These are phyloP conservation scores for Camelina hispida DNA, from an alignment of 345 rosid genomes.

Conservation along the genomic window DNA sequence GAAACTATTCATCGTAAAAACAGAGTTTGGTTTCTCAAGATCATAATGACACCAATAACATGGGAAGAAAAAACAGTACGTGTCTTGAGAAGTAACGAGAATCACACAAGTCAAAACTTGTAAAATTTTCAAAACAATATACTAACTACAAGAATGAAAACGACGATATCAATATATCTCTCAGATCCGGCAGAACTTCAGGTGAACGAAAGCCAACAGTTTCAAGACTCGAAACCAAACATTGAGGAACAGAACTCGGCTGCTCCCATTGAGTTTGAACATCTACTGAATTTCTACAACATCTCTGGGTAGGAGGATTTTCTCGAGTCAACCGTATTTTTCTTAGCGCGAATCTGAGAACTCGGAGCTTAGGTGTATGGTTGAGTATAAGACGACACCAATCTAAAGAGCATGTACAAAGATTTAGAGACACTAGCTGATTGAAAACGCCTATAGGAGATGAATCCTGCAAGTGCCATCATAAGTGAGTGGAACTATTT, in stretches of 20 bases:
- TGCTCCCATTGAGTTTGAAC: neutral
- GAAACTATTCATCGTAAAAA: too few relatives aligned
- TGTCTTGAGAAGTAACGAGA: too few relatives aligned
- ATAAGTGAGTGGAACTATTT: neutral
- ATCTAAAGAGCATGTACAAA: slow-evolving; percentile 9
- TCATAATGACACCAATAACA: too few relatives aligned
- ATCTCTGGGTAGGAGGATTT: too few relatives aligned
- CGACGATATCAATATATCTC: too few relatives aligned
- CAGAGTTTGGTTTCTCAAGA: too few relatives aligned
- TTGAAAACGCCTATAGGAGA: neutral
- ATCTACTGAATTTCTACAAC: neutral
- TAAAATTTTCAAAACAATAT: too few relatives aligned
- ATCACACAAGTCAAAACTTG: too few relatives aligned
- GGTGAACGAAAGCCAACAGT: neutral
- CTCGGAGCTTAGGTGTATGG: slow-evolving; percentile 30
- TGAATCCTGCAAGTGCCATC: neutral
- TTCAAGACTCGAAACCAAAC: slow-evolving; percentile 24
- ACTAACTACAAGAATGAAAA: neutral
- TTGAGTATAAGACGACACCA: slow-evolving; percentile 4
- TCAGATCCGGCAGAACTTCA: too few relatives aligned
- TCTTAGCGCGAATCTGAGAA: neutral
- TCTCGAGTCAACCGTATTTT: neutral
- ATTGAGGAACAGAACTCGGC: slow-evolving; percentile 1
- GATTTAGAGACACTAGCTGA: slow-evolving; percentile 21
- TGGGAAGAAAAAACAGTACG: too few relatives aligned